These are phyloP conservation scores for Didymella arachidicola DNA, from an alignment of 2,329 filamentous ascomycete genomes.

Conservation along the genomic window DNA sequence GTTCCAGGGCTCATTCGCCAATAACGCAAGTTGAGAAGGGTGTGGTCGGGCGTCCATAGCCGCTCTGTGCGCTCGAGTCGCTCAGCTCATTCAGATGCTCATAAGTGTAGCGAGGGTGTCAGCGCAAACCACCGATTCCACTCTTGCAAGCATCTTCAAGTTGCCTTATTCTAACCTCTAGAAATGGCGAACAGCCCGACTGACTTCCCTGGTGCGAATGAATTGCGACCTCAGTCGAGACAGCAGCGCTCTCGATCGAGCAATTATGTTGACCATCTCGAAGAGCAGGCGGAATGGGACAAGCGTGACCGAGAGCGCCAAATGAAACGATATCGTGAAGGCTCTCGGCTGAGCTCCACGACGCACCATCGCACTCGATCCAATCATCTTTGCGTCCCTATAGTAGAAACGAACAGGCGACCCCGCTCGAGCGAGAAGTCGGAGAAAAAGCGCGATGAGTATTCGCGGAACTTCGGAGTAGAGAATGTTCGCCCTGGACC, in stretches of 20 bases:
- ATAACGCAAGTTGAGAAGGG: constrained; percentile 8
- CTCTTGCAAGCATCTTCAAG: background rate
- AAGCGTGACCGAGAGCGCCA: constrained; percentile 29
- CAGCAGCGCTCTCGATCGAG: constrained; percentile 34
- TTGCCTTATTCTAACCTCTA: background rate
- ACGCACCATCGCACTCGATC: constrained; percentile 17
- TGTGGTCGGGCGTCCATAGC: constrained; percentile 22
- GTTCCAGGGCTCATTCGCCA: background rate
- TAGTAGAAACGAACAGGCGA: constrained; percentile 24
- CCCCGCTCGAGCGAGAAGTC: constrained; percentile 21
- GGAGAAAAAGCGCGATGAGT: constrained; percentile 11
- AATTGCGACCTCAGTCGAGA: background rate
- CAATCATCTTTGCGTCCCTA: constrained; percentile 35
- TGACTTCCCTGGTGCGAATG: constrained; percentile 4
- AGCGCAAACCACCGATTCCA: background rate
- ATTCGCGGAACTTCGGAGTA: constrained; percentile 22
- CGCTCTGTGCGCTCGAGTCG: constrained; percentile 11
- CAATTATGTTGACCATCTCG: constrained; percentile 35
- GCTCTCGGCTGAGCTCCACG: constrained; percentile 11
- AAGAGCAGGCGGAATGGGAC: constrained; percentile 31
- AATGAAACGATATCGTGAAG: constrained; percentile 35
- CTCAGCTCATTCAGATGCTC: constrained; percentile 16
- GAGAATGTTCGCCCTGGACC: constrained; percentile 29
- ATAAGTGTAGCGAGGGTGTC: constrained; percentile 3
- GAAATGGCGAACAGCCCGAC: constrained; percentile 3